Conservation (phyloP, 768 basidiomycete genomes). For the Tricholoma saponaceum region DNA sequence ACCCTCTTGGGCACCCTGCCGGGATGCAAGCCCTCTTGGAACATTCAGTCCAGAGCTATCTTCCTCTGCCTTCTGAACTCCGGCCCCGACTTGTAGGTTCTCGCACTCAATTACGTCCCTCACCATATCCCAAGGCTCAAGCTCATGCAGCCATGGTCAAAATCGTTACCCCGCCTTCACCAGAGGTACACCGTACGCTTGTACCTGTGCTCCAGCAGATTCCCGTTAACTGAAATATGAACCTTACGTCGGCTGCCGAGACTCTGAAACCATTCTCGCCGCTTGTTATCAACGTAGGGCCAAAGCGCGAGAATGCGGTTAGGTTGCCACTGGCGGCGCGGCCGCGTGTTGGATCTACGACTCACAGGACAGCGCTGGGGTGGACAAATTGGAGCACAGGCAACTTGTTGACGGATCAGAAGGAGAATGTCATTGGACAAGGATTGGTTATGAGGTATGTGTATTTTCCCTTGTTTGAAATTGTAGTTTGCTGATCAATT, state of each 20-base stretch:
- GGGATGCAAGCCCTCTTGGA: constrained; percentile 73
- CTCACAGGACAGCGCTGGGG: constrained; percentile 54
- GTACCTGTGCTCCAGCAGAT: constrained; percentile 37
- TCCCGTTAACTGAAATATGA: constrained; percentile 40
- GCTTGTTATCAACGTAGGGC: constrained; percentile 30
- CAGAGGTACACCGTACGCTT: constrained; percentile 20
- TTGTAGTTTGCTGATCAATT: background rate
- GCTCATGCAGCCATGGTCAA: constrained; percentile 26
- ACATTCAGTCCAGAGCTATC: constrained; percentile 67
- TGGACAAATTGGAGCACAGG: constrained; percentile 61
- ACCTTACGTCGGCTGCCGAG: constrained; percentile 34
- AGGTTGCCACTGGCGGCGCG: constrained; percentile 34
- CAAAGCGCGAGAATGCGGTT: constrained; percentile 35
- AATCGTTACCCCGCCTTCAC: constrained; percentile 36
- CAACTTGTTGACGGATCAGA: constrained; percentile 48
- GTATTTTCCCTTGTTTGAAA: background rate
- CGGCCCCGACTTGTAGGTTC: constrained; percentile 59
- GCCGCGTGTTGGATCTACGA: constrained; percentile 50
- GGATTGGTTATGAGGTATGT: constrained; percentile 56
- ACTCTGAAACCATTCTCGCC: constrained; percentile 41
- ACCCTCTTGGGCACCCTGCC: constrained; percentile 58
- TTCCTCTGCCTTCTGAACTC: constrained; percentile 71
- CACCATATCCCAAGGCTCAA: constrained; percentile 63
- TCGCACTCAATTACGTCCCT: constrained; percentile 65
- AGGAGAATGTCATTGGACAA: constrained; percentile 45